phyloP scores from a whole-genome alignment of 208 protist species.

The Herpetomonas muscarum region DNA sequence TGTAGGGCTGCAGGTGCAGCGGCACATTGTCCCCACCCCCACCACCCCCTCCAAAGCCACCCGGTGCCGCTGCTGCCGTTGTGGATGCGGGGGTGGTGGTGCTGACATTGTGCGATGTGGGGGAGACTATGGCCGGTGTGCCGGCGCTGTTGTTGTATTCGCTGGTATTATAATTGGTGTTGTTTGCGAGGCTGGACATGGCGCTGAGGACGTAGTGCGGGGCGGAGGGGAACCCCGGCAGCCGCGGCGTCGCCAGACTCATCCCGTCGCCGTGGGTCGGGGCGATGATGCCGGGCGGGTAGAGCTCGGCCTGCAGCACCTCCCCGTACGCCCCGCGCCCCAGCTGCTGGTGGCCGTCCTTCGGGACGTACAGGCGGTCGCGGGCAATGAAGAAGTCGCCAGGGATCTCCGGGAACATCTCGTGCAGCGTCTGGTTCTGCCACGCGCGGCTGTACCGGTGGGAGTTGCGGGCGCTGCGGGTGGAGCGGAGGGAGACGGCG shows the following conservation, averaged over 20 bases:
- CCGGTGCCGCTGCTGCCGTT: neutral
- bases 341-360: constrained; percentile 17
- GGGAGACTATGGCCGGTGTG: neutral
- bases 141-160: too few species aligned
- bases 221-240: too few species aligned
- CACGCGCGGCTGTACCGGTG: constrained; percentile 9
- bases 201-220: too few species aligned
- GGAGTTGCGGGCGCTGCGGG: constrained; percentile 17
- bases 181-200: too few species aligned
- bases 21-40: constrained; percentile 7
- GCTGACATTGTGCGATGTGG: neutral
- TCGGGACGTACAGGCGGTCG: constrained; percentile 31
- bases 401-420: constrained; percentile 49
- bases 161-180: too few species aligned
- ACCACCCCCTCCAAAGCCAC: constrained; percentile 1
- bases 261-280: neutral
- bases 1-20: constrained; percentile 49
- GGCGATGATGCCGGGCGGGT: constrained; percentile 24
- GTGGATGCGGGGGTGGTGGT: neutral
- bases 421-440: constrained; percentile 18
- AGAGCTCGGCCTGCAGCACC: constrained; percentile 63
- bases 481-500: constrained; percentile 14
- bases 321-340: constrained; percentile 56
- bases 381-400: constrained; percentile 33
- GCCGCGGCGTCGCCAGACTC: too few species aligned